phyloP scores from a whole-genome alignment of 2,329 filamentous ascomycete species.

The Colletotrichum liaoningense region DNA sequence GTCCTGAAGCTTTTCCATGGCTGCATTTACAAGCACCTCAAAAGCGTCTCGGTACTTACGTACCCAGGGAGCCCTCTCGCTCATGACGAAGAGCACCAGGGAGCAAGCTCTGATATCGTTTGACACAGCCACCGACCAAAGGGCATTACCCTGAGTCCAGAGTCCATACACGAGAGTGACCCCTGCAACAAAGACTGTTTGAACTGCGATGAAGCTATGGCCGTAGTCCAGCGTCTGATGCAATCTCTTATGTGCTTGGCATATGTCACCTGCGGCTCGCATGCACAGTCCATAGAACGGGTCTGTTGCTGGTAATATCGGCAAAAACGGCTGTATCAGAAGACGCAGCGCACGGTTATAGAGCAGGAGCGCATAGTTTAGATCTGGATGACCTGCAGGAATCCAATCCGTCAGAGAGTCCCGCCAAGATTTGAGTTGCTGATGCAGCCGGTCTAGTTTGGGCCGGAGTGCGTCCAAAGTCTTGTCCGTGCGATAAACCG shows the following conservation, averaged over 20 bases:
- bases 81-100: constrained; percentile 60
- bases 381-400: constrained; percentile 58
- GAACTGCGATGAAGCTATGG: constrained; percentile 55
- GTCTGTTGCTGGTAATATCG: constrained; percentile 56
- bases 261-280: constrained; percentile 52
- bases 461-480: constrained; percentile 54
- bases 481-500: constrained; percentile 62
- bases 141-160: constrained; percentile 54
- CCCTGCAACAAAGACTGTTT: constrained; percentile 55
- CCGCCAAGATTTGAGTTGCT: constrained; percentile 60
- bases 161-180: constrained; percentile 52
- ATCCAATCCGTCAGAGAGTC: constrained; percentile 67
- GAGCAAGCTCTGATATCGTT: constrained; percentile 62
- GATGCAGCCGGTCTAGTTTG: constrained; percentile 58
- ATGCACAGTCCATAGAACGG: constrained; percentile 58
- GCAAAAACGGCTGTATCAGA: constrained; percentile 62
- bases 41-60: constrained; percentile 60
- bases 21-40: constrained; percentile 56
- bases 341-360: constrained; percentile 62
- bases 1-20: constrained; percentile 31
- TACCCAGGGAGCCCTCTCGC: constrained; percentile 59
- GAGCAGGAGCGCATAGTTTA: constrained; percentile 60
- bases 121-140: constrained; percentile 60
- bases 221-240: constrained; percentile 54
- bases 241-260: constrained; percentile 54